These are phyloP conservation scores for Colletotrichum sp. DNA, from an alignment of 2,329 filamentous ascomycete genomes.

Conservation along the genomic window DNA sequence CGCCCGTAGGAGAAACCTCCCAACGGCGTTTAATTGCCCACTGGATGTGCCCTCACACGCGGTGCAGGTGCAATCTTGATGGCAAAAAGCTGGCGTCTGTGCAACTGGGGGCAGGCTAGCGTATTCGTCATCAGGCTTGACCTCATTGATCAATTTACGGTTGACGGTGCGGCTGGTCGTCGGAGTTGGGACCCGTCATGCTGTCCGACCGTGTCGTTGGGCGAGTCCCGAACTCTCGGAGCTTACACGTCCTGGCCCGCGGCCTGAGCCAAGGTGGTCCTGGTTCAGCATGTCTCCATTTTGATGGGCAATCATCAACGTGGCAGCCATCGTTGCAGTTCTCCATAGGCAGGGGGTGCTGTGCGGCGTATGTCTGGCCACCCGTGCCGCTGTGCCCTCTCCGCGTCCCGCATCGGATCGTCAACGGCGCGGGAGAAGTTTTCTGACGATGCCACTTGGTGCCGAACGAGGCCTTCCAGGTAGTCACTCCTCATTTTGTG, in stretches of 20 bases:
- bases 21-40: background rate
- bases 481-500: background rate
- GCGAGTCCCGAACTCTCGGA: background rate
- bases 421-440: background rate
- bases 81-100: background rate
- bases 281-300: background rate
- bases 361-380: background rate
- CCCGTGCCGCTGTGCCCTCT: background rate
- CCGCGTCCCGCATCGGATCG: background rate
- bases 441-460: background rate
- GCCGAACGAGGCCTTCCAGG: background rate
- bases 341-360: background rate
- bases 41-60: background rate
- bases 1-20: background rate
- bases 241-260: background rate
- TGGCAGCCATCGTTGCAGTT: conserved; percentile 4
- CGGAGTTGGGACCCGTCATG: background rate
- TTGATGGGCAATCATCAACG: conserved; percentile 9
- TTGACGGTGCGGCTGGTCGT: background rate
- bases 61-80: background rate
- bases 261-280: conserved; percentile 1
- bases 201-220: background rate
- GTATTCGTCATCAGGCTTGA: background rate
- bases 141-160: conserved; percentile 13
- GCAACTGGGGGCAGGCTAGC: background rate